Evolutionary conservation across 1,284 basidiomycete genomes (phyloP).

Genomic region (Ganoderma lingzhi): DNA sequence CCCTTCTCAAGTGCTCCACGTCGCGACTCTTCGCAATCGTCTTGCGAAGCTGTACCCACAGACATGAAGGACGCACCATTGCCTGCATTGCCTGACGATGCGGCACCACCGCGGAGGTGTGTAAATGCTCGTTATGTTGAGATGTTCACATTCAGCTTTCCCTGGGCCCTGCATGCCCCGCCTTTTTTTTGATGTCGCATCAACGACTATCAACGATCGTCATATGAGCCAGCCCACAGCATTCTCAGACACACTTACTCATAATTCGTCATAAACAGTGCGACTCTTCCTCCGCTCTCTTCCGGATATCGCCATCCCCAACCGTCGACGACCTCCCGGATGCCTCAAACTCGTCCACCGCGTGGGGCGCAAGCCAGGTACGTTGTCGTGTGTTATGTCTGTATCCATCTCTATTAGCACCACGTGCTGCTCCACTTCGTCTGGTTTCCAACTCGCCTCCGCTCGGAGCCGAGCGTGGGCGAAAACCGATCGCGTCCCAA

Average conservation of each 20-base stretch:
- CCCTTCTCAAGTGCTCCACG: neutral
- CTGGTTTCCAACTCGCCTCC: constrained; percentile 9
- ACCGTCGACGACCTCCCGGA: constrained; percentile 4
- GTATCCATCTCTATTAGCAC: neutral
- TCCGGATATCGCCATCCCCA: neutral
- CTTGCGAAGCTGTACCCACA: neutral
- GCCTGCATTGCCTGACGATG: constrained; percentile 20
- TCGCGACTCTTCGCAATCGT: neutral
- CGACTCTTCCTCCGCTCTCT: neutral
- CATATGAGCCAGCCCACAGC: constrained; percentile 2
- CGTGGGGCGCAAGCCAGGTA: constrained; percentile 14
- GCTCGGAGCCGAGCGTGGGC: constrained; percentile 10
- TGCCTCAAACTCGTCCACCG: constrained; percentile 4
- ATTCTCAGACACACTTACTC: neutral
- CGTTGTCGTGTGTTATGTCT: neutral
- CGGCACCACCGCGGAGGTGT: constrained; percentile 10
- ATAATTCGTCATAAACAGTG: constrained; percentile 3
- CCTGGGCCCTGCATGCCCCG: neutral
- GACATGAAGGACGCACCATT: constrained; percentile 28
- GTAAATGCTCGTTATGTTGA: constrained; percentile 7
- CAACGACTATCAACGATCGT: constrained; percentile 6
- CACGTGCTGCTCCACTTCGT: neutral
- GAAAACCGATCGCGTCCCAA: neutral
- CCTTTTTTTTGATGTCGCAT: neutral
- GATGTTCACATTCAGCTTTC: neutral